These are phyloP conservation scores for Hypoxylon sp. DNA, from an alignment of 2,329 filamentous ascomycete species.

Conservation along the genomic window DNA sequence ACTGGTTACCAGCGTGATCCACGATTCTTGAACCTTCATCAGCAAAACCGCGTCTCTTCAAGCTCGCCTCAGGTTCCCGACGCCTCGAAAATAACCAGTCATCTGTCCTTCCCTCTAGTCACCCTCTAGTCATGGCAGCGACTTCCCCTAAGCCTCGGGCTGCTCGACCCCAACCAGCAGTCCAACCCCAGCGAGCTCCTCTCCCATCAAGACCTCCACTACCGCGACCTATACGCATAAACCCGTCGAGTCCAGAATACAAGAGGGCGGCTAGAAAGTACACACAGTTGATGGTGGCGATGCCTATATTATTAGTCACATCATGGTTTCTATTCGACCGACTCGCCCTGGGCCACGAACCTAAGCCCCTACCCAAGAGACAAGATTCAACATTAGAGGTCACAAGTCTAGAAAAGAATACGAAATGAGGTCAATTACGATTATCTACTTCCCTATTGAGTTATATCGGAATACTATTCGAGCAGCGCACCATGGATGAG, in stretches of 20 bases:
- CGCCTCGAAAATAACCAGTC: too few relatives aligned
- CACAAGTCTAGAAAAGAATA: slow-evolving; percentile 3
- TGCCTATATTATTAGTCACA: slow-evolving; percentile 64
- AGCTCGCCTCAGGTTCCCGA: too few relatives aligned
- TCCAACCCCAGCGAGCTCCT: slow-evolving; percentile 17
- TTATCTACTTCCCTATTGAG: too few relatives aligned
- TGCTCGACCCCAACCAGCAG: slow-evolving; percentile 1
- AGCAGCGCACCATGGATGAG: too few relatives aligned
- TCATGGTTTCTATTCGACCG: slow-evolving; percentile 63
- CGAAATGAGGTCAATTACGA: slow-evolving; percentile 7
- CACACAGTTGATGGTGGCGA: slow-evolving; percentile 57
- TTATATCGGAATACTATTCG: too few relatives aligned
- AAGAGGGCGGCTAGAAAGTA: slow-evolving; percentile 55
- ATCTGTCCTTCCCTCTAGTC: too few relatives aligned
- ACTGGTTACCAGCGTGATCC: too few relatives aligned
- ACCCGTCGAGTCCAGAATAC: slow-evolving; percentile 49
- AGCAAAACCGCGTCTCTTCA: too few relatives aligned
- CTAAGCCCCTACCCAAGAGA: slow-evolving; percentile 31
- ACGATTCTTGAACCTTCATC: too few relatives aligned
- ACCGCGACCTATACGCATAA: slow-evolving; percentile 36
- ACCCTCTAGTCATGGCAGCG: slow-evolving; percentile 22
- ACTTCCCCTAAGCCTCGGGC: slow-evolving; percentile 2
- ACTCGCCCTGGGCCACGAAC: slow-evolving; percentile 39
- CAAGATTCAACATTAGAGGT: background rate
- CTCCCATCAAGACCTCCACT: slow-evolving; percentile 5